Evolutionary conservation across 1,284 basidiomycete species (phyloP).

Genomic region (Boletus smithii): DNA sequence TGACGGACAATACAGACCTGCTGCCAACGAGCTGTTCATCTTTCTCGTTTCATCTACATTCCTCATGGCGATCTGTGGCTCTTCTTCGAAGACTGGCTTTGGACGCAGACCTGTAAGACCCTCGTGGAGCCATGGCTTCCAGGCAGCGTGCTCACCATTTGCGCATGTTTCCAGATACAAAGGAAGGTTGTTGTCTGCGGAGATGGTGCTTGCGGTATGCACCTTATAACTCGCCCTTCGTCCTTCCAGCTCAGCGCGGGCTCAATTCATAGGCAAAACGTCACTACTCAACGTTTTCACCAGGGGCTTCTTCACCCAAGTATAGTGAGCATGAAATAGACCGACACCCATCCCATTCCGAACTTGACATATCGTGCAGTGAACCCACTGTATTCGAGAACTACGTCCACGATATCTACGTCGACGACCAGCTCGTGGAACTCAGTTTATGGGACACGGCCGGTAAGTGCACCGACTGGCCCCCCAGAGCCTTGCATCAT

Average conservation of each 20-base stretch:
- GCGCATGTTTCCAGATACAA: conserved; percentile 47
- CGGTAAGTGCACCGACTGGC: conserved; percentile 48
- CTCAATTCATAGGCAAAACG: conserved; percentile 58
- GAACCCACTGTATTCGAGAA: conserved; percentile 94
- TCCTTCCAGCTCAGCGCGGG: conserved; percentile 22
- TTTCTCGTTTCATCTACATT: conserved; percentile 7
- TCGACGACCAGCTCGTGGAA: conserved; percentile 84
- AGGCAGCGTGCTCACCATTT: conserved; percentile 22
- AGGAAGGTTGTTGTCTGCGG: conserved; percentile 83
- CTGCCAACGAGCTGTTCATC: too few relatives aligned
- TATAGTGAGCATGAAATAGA: conserved; percentile 59
- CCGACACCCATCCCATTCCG: neutral
- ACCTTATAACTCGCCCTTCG: neutral
- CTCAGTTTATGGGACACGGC: conserved; percentile 96
- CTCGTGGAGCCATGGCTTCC: conserved; percentile 2
- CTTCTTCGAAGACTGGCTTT: conserved; percentile 49
- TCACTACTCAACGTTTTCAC: conserved; percentile 84
- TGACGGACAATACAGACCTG: too few relatives aligned
- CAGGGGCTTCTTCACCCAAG: conserved; percentile 82
- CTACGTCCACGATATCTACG: conserved; percentile 81
- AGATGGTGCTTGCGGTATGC: conserved; percentile 86
- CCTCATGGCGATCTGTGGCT: conserved; percentile 51
- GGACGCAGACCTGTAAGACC: conserved; percentile 49
- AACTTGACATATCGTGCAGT: conserved; percentile 38
- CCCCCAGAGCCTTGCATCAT: conserved; percentile 8